Evolutionary conservation across 2,329 filamentous ascomycete species (phyloP).

Genomic region (Beauveria medogensis): DNA sequence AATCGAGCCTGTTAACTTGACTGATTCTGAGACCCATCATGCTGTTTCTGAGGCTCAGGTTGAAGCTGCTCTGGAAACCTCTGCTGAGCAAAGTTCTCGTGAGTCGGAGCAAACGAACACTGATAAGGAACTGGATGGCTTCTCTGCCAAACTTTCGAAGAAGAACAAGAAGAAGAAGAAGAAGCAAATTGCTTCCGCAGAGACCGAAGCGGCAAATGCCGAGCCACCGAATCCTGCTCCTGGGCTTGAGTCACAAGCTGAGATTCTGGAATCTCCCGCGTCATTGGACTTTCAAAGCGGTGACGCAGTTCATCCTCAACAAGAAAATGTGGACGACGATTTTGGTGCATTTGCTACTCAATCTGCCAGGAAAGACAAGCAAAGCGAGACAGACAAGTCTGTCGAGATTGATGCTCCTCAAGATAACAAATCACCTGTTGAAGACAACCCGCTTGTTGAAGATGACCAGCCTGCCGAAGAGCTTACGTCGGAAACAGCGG

Average conservation of each 20-base stretch:
- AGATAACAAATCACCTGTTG: too few relatives aligned
- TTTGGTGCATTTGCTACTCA: not conserved
- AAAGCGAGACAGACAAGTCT: slow-evolving; percentile 12
- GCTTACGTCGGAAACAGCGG: not conserved
- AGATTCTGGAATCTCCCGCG: not conserved
- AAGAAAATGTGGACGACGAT: not conserved
- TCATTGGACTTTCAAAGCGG: not conserved
- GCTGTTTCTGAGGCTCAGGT: not conserved
- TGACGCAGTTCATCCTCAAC: not conserved
- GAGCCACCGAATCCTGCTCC: not conserved
- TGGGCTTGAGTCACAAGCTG: not conserved
- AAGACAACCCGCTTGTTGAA: not conserved
- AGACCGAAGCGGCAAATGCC: not conserved
- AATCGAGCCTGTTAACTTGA: too few relatives aligned
- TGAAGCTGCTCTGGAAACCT: not conserved
- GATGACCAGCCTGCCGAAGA: not conserved
- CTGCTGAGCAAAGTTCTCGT: not conserved
- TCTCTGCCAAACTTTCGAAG: slow-evolving; percentile 21
- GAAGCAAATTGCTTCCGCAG: slow-evolving; percentile 10
- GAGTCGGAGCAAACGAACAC: slow-evolving; percentile 10
- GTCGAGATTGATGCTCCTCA: not conserved
- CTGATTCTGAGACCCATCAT: not conserved
- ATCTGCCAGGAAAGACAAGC: slow-evolving; percentile 15
- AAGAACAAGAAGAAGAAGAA: slow-evolving; percentile 26
- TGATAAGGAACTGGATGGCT: slow-evolving; percentile 24